These are phyloP conservation scores for Prunus campanulata DNA, from an alignment of 306 rosid genomes.

Conservation along the genomic window DNA sequence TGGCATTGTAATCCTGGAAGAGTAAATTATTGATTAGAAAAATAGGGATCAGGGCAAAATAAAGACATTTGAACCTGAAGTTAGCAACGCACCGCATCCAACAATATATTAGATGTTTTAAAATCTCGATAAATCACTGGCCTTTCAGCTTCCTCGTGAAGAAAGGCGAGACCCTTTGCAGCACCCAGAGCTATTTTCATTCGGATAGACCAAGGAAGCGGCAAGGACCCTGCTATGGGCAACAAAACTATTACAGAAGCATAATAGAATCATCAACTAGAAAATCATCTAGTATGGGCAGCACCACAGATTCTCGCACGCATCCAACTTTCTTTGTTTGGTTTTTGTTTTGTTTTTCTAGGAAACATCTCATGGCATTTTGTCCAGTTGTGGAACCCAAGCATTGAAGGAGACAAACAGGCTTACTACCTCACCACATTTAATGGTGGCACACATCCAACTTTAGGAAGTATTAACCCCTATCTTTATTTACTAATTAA, in stretches of 20 bases:
- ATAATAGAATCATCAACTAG: background rate
- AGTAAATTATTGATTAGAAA: constrained; percentile 7
- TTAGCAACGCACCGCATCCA: constrained; percentile 46
- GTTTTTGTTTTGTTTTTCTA: background rate
- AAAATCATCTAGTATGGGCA: no score
- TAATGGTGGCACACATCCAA: background rate
- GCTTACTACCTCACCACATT: background rate
- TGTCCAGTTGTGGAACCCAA: background rate
- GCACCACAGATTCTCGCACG: background rate
- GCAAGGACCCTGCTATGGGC: constrained; percentile 19
- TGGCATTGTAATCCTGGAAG: constrained; percentile 57
- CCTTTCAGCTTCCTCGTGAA: constrained; percentile 57
- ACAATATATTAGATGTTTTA: constrained; percentile 57
- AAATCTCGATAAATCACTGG: constrained; percentile 62
- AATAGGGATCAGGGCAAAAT: constrained; percentile 3
- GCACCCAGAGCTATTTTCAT: constrained; percentile 58
- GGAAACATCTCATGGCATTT: background rate
- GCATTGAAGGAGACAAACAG: background rate
- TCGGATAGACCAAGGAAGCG: constrained; percentile 58
- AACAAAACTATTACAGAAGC: background rate
- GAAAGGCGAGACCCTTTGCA: constrained; percentile 68
- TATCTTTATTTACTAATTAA: background rate
- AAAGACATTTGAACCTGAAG: background rate
- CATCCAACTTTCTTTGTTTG: background rate
- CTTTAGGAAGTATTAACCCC: background rate